These are phyloP conservation scores for Peltaster fructicola DNA, from an alignment of 2,329 filamentous ascomycete genomes.

Conservation along the genomic window DNA sequence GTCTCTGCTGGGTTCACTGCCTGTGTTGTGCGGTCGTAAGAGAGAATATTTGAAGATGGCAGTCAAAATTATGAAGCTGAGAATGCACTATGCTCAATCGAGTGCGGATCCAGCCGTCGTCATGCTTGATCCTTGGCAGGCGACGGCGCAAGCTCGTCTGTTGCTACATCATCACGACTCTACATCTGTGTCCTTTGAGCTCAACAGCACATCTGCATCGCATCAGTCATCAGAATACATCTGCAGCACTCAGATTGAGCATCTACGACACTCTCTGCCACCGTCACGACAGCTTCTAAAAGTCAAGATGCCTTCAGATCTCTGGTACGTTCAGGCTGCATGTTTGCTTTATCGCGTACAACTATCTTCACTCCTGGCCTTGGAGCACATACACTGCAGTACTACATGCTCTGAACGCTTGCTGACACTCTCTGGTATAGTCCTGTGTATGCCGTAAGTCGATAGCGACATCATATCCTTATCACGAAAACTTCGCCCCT, in stretches of 20 bases:
- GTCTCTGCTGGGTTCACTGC: constrained; percentile 17
- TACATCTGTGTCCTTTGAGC: too few relatives aligned
- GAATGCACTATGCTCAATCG: too few relatives aligned
- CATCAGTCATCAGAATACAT: too few relatives aligned
- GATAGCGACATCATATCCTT: constrained; percentile 10
- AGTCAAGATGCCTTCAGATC: constrained; percentile 57
- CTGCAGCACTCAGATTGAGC: too few relatives aligned
- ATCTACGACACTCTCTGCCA: constrained; percentile 6
- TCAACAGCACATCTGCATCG: too few relatives aligned
- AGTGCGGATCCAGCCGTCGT: constrained; percentile 1
- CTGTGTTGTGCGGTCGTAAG: constrained; percentile 8
- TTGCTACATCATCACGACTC: too few relatives aligned
- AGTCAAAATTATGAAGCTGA: too few relatives aligned
- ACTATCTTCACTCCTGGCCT: neutral
- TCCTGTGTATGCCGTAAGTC: constrained; percentile 98
- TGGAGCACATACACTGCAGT: too few relatives aligned
- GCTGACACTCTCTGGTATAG: constrained; percentile 39
- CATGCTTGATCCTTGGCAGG: constrained; percentile 1
- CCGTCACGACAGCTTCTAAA: constrained; percentile 8
- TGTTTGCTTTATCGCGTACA: constrained; percentile 23
- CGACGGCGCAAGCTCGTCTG: too few relatives aligned
- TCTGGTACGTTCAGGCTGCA: constrained; percentile 42
- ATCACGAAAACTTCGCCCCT: too few relatives aligned
- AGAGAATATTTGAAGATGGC: constrained; percentile 1
- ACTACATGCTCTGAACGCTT: constrained; percentile 35